These are phyloP conservation scores for Borovskyia barvae DNA, from an alignment of 208 protist species.

Conservation along the genomic window DNA sequence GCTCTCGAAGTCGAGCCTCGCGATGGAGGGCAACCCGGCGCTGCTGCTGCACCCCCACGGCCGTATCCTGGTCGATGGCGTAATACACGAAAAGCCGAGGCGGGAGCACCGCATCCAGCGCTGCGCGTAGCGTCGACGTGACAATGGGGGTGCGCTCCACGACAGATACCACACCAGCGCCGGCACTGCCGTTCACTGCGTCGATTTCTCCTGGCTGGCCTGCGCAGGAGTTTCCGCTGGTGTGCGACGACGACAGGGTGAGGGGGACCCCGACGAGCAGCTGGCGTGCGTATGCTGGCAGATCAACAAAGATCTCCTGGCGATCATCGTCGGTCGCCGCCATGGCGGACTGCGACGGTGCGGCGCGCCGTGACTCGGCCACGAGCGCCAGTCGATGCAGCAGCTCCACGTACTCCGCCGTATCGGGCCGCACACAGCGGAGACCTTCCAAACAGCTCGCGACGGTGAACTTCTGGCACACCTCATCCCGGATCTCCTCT, in stretches of 20 bases:
- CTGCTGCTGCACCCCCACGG: conserved; percentile 20
- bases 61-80: conserved; percentile 17
- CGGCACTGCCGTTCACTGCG: background rate
- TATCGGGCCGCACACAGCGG: conserved; percentile 13
- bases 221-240: too few species aligned
- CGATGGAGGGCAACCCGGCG: conserved; percentile 14
- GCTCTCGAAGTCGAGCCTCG: background rate
- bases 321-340: background rate
- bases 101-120: conserved; percentile 37
- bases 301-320: background rate
- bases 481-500: background rate
- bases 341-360: background rate
- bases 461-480: conserved; percentile 9
- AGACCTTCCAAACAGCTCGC: conserved; percentile 19
- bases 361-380: background rate
- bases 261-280: conserved; percentile 5
- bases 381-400: background rate
- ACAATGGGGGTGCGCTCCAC: conserved; percentile 16
- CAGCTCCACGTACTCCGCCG: conserved; percentile 17
- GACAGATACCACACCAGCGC: background rate
- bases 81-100: conserved; percentile 37
- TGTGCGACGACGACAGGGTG: too few species aligned
- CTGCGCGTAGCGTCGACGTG: conserved; percentile 7
- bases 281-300: conserved; percentile 16
- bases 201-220: too few species aligned